These are phyloP conservation scores for Candida mesenterica DNA, from an alignment of 1,139 yeast genomes.

Conservation along the genomic window DNA sequence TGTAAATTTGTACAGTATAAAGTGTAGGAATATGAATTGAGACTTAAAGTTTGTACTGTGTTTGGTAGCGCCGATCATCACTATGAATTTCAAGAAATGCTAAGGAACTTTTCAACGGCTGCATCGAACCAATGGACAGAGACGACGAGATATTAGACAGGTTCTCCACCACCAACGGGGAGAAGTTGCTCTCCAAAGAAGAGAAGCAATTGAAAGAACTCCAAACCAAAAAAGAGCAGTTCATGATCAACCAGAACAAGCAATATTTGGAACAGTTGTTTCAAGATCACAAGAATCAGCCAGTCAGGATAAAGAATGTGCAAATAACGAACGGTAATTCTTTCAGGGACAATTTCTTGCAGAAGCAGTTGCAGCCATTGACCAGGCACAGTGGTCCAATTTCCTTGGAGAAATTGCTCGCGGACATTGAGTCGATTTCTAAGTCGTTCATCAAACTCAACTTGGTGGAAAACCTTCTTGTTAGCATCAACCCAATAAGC, in stretches of 20 bases:
- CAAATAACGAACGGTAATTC: constrained; percentile 55
- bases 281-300: constrained; percentile 39
- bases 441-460: constrained; percentile 42
- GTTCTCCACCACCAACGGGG: constrained; percentile 17
- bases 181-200: constrained; percentile 16
- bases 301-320: constrained; percentile 46
- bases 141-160: constrained; percentile 31
- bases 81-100: too few relatives aligned
- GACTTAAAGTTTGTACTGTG: too few relatives aligned
- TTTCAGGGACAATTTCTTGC: constrained; percentile 52
- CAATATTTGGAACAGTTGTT: constrained; percentile 42
- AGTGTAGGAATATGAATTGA: too few relatives aligned
- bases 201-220: constrained; percentile 33
- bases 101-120: neutral
- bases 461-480: constrained; percentile 44
- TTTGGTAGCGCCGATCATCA: too few relatives aligned
- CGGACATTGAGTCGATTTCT: constrained; percentile 42
- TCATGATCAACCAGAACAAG: constrained; percentile 39
- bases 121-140: constrained; percentile 8
- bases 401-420: constrained; percentile 38
- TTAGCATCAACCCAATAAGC: constrained; percentile 37
- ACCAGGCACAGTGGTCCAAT: constrained; percentile 20
- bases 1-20: too few relatives aligned
- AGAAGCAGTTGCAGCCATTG: constrained; percentile 55
- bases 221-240: constrained; percentile 30